Base-by-base conservation (phyloP, 768 basidiomycete species). In the Tricholoma hemisulphureum region DNA sequence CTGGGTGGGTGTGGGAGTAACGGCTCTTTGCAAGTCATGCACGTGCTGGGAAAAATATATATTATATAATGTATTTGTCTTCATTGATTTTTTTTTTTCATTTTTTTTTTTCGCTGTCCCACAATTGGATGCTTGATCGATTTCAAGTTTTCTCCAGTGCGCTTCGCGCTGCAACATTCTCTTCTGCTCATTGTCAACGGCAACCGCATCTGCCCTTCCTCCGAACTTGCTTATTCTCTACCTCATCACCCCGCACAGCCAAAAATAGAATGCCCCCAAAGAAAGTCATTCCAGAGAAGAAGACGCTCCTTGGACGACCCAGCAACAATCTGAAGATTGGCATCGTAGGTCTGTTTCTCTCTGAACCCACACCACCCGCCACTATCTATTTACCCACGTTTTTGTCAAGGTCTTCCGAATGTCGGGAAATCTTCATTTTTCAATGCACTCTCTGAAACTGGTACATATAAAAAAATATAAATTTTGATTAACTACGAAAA, bases 401-500 rank as follows among this genome's bases (percentile, higher is more conserved):
- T 26, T 31, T 39, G 7, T 45, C 37, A 52, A 94, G 91, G 92
- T 71, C 75, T 97, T 37, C 95, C 96, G 53, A 98, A 99, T 72
- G 96, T 98, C 64, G 97, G 97, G 61, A 98, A 99, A 75, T 95
- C 93, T 0, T 97, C 95, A n/a, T 96, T 98, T 76, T 99, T 99
- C 85, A 99, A 99, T 73, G 89, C 82, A 35, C 84, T 98, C 53
- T 95, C 96, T 29, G 85, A 95, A 66, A 93, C 93, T 60, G 92
- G 93, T 92, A 29, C 39, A 83, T 70, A 32, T 50, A 57, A 13
- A 51, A 24, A 29, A 37, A 83, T 70, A 32, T 50, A 57, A 13
- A 51, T 23, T 46, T 61, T 53, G 51, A 56, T 37, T 55, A 55
- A 35, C 45, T 34, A 41, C 31, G 26, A 37, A 29, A 46, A 14